phyloP scores from a whole-genome alignment of 768 basidiomycete genomes.

The Tulasnella sp. region DNA sequence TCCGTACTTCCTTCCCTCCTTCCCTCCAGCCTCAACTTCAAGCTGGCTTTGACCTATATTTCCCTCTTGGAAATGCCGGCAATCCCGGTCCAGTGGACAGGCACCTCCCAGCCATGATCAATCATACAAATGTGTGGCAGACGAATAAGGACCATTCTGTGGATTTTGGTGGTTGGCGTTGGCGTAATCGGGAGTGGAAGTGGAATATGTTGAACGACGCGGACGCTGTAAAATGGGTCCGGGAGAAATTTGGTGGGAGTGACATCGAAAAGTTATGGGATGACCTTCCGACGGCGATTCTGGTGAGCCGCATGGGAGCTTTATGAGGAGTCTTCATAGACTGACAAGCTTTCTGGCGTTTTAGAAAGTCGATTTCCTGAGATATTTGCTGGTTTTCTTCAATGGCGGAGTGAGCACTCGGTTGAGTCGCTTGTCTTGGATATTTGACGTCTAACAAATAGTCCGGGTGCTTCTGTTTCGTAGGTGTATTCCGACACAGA shows the following conservation, averaged over 20 bases:
- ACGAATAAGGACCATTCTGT: neutral
- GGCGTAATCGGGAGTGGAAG: neutral
- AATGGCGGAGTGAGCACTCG: constrained; percentile 16
- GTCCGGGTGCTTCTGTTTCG: too few species aligned
- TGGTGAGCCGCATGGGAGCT: constrained; percentile 6
- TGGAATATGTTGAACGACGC: constrained; percentile 4
- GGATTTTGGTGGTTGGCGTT: neutral
- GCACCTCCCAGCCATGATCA: too few species aligned
- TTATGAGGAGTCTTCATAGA: too few species aligned
- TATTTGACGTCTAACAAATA: too few species aligned
- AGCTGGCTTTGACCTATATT: too few species aligned
- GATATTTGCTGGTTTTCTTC: constrained; percentile 12
- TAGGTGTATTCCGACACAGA: constrained; percentile 30
- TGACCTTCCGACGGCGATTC: neutral
- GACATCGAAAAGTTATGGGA: constrained; percentile 10
- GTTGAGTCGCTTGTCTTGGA: too few species aligned
- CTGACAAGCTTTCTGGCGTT: constrained; percentile 1
- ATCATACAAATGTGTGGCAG: neutral
- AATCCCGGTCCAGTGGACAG: too few species aligned
- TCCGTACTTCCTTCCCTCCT: constrained; percentile 1
- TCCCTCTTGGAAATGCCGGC: too few species aligned
- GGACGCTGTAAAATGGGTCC: neutral
- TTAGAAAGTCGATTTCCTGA: constrained; percentile 15
- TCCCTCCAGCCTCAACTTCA: neutral
- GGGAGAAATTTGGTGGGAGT: constrained; percentile 1